Evolutionary conservation across 345 rosid species (phyloP).

Genomic region (Erodium maritimum): DNA sequence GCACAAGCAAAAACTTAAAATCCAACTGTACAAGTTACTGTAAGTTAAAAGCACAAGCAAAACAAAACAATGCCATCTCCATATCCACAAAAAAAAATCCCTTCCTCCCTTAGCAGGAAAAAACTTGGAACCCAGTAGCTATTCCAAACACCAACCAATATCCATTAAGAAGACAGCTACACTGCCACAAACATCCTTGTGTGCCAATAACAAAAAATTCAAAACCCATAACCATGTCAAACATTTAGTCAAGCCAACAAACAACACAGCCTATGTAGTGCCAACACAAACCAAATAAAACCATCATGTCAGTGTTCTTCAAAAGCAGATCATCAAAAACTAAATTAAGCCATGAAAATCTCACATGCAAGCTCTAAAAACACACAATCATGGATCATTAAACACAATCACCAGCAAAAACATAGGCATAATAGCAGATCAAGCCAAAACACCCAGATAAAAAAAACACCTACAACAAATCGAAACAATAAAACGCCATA

Average conservation of each 20-base stretch:
- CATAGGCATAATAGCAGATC: neutral
- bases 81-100: neutral
- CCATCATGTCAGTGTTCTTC: neutral
- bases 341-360: neutral
- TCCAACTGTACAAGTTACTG: neutral
- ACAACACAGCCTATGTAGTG: neutral
- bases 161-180: too few relatives aligned
- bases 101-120: neutral
- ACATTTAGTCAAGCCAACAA: neutral
- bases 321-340: too few relatives aligned
- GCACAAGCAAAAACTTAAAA: too few relatives aligned
- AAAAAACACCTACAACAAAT: neutral
- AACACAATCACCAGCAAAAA: neutral
- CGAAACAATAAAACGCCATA: neutral
- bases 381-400: neutral
- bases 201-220: too few relatives aligned
- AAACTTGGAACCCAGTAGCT: neutral
- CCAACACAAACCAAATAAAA: neutral
- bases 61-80: neutral
- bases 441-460: too few relatives aligned
- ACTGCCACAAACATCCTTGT: too few relatives aligned
- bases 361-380: neutral
- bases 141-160: neutral
- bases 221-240: too few relatives aligned
- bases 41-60: neutral